Evolutionary conservation across 805 yeast species (phyloP).

Genomic region (Debaryomyces prosopidis): DNA sequence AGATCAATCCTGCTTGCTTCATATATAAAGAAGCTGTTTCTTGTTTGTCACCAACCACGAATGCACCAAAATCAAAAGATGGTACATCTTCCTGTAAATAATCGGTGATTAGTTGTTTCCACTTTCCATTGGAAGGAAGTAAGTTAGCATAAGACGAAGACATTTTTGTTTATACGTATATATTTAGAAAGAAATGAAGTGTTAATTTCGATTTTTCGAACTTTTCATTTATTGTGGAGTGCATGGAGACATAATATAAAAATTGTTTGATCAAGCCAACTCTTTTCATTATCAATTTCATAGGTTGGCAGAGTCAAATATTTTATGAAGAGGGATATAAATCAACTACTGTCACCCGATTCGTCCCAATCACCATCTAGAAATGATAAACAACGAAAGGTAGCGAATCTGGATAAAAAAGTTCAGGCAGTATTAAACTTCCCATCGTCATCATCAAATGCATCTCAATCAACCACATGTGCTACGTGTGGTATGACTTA

Average conservation of each 20-base stretch:
- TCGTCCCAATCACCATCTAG: neutral
- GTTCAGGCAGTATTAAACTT: conserved; percentile 19
- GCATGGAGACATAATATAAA: too few species aligned
- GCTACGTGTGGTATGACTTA: conserved; percentile 56
- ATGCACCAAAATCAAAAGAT: conserved; percentile 92
- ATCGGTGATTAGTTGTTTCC: conserved; percentile 76
- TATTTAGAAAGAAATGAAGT: too few species aligned
- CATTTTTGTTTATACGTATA: conserved; percentile 8
- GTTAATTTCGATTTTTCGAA: too few species aligned
- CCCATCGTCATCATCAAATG: conserved; percentile 5
- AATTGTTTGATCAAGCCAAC: too few species aligned
- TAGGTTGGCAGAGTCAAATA: neutral
- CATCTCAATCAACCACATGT: conserved; percentile 34
- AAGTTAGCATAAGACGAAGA: conserved; percentile 45
- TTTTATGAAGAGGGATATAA: neutral
- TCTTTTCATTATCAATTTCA: too few species aligned
- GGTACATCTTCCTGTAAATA: conserved; percentile 91
- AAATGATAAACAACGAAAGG: neutral
- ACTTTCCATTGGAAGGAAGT: conserved; percentile 72
- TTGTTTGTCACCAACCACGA: conserved; percentile 77
- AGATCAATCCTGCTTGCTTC: conserved; percentile 75
- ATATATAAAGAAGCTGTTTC: conserved; percentile 79
- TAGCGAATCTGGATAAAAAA: conserved; percentile 4
- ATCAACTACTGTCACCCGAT: conserved; percentile 2
- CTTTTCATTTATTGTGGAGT: too few species aligned